Evolutionary conservation across 192 early-diverging fungal species (phyloP), one percentile per base, ranked within the genome.

Genomic region (Piromyces finnis): DNA sequence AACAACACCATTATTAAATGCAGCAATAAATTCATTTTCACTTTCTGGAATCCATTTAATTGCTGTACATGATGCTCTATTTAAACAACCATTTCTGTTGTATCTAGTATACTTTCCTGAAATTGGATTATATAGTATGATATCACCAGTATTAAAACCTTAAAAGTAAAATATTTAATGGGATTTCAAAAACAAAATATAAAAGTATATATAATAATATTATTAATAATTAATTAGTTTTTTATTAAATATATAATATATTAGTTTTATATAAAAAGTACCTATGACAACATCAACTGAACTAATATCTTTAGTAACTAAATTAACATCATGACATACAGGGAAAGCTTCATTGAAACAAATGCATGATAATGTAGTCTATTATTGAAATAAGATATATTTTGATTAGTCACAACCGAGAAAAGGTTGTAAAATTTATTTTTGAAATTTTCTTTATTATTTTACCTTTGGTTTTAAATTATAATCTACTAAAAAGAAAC

Each of bases 41-140:
- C 94, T 94, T 12, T 90, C 92, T 0, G 97, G 97, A 78, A 97
- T 84, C 96, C 97, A 99, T 85, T 90, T 91, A 6, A 97, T 87
- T 83, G 92, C 91, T 12, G 93, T 93, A 28, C 77, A 30, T 4
- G 29, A 79, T 81, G 77, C 16, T 28, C 29, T 14, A 27, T 28
- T 51, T 30, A 68, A 82, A 12, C 14, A 59, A 79, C 36, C 92
- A 85, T 90, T 89, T 82, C 94, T 93, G 83, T 97, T 99, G 29
- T 94, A 83, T 59, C 97, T 84, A 32, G 84, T 84, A 83, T 95
- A 96, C 82, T 95, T 95, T 81, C 94, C 94, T 41, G 92, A 89
- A 13, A 98, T 85, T 12, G 95, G 91, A 79, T 94, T 95, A 82
- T 92, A 97, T 90, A 92, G 93, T 30, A 97, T 85, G 32, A 91